A percentile compares a stretch with the other conserved stretches of the same genome.
phyloP scores from a whole-genome alignment of 1,284 basidiomycete species.

The Malassezia yamatoensis region DNA sequence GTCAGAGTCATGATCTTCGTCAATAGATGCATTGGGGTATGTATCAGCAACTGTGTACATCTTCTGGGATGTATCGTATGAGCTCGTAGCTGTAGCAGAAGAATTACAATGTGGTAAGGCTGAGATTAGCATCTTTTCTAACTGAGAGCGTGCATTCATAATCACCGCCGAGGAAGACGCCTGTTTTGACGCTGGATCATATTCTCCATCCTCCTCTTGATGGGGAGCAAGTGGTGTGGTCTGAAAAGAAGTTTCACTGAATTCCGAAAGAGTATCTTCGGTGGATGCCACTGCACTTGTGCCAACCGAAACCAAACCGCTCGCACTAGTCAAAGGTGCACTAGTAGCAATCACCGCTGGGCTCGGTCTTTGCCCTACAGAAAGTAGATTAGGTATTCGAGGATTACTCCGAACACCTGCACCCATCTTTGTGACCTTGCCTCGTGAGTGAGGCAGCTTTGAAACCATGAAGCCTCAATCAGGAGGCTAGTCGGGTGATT shows the following conservation, averaged over 20 bases:
- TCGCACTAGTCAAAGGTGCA: neutral
- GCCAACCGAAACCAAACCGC: neutral
- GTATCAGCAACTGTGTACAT: neutral
- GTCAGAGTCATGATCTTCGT: neutral
- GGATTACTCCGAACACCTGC: too few relatives aligned
- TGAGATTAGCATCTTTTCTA: conserved; percentile 2
- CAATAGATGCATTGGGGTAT: neutral
- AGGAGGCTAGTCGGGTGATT: too few relatives aligned
- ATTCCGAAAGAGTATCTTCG: neutral
- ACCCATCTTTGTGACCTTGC: too few relatives aligned
- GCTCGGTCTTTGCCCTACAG: neutral
- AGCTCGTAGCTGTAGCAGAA: too few relatives aligned
- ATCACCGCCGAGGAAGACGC: neutral
- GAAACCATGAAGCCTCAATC: too few relatives aligned
- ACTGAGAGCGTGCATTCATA: neutral
- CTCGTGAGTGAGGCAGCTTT: too few relatives aligned
- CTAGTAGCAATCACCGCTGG: neutral
- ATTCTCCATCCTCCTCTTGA: neutral
- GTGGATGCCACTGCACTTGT: neutral
- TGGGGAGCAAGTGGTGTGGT: neutral
- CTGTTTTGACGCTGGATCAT: neutral
- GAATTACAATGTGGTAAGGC: neutral
- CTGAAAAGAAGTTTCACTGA: neutral
- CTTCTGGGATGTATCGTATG: too few relatives aligned
- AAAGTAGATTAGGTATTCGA: neutral